Conservation (phyloP, 208 protist genomes). For the Tritrichomonas musculus region DNA sequence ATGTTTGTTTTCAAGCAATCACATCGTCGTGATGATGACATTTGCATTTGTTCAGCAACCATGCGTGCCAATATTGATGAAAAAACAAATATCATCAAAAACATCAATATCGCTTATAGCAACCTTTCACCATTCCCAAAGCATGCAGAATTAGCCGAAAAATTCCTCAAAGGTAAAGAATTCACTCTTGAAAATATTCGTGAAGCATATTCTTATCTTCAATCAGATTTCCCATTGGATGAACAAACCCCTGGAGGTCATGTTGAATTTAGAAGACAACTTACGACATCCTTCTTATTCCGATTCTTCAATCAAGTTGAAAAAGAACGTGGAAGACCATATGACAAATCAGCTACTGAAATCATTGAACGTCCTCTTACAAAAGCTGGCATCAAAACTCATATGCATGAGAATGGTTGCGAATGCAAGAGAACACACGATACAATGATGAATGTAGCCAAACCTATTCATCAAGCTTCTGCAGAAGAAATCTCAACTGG, state of each 20-base stretch:
- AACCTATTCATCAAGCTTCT: constrained; percentile 43
- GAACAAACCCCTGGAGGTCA: constrained; percentile 58
- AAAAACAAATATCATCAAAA: constrained; percentile 38
- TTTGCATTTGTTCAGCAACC: constrained; percentile 64
- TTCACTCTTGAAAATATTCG: constrained; percentile 33
- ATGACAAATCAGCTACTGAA: neutral
- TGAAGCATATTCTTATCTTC: neutral
- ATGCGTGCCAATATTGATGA: constrained; percentile 45
- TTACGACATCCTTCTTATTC: constrained; percentile 65
- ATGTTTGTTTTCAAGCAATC: constrained; percentile 64
- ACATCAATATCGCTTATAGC: constrained; percentile 50
- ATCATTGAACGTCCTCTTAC: neutral
- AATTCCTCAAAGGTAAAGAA: constrained; percentile 48
- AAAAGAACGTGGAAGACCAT: neutral
- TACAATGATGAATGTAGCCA: neutral
- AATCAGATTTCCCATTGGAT: constrained; percentile 38
- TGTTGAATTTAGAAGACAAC: constrained; percentile 56
- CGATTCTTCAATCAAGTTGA: constrained; percentile 62
- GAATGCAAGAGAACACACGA: neutral
- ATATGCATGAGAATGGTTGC: neutral
- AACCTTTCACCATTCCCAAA: constrained; percentile 44
- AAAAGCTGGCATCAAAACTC: neutral
- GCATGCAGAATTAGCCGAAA: constrained; percentile 43
- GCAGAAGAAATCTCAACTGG: constrained; percentile 63
- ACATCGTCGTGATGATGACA: constrained; percentile 67